Evolutionary conservation across 805 yeast genomes (phyloP).

Genomic region (Candida andamanensis): DNA sequence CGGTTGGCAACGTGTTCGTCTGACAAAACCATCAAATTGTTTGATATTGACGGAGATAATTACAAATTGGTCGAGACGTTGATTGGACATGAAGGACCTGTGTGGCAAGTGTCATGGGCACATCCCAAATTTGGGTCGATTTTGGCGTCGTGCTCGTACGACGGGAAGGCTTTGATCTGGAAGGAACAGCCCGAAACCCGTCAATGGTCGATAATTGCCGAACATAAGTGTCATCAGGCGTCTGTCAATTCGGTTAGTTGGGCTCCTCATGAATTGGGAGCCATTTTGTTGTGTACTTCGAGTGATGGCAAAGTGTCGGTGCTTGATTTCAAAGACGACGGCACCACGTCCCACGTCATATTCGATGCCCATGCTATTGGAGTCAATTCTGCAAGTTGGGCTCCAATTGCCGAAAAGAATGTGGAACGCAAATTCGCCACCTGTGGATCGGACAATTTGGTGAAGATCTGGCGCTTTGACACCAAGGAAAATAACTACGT

Average conservation of each 20-base stretch:
- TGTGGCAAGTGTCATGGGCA: constrained; percentile 99
- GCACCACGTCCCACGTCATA: constrained; percentile 59
- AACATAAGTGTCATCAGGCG: constrained; percentile 85
- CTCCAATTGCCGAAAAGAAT: constrained; percentile 48
- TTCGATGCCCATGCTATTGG: constrained; percentile 89
- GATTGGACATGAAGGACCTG: constrained; percentile 95
- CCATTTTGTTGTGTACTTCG: constrained; percentile 82
- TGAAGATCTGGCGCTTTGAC: constrained; percentile 82
- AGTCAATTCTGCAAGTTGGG: constrained; percentile 94
- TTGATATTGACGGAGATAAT: constrained; percentile 75
- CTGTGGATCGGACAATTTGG: constrained; percentile 93
- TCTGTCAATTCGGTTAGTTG: constrained; percentile 91
- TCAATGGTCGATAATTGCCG: constrained; percentile 82
- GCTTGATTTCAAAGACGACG: constrained; percentile 87
- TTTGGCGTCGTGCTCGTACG: constrained; percentile 91
- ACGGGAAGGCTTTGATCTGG: constrained; percentile 94
- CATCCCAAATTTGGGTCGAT: constrained; percentile 97
- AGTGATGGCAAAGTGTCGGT: constrained; percentile 91
- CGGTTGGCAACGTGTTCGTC: constrained; percentile 94
- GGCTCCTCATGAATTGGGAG: constrained; percentile 98
- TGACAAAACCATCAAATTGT: constrained; percentile 91
- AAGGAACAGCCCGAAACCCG: constrained; percentile 75
- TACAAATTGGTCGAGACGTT: constrained; percentile 81
- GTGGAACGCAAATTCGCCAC: constrained; percentile 75
- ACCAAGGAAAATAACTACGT: constrained; percentile 51